Evolutionary conservation across 345 rosid genomes (phyloP).

Genomic region (Corymbia maculata): DNA sequence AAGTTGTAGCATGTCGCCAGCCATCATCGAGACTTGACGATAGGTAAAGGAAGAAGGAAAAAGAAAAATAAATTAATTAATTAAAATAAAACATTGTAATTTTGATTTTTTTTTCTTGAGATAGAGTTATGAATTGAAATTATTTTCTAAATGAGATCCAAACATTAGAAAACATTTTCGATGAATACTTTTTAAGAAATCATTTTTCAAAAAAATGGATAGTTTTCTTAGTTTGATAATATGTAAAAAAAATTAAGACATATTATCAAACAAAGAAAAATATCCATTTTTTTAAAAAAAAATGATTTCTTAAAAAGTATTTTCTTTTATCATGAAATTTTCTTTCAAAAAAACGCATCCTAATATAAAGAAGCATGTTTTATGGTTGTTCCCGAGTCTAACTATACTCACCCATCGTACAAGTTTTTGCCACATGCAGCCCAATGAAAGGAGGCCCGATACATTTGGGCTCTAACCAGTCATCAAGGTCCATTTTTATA

Average conservation of each 20-base stretch:
- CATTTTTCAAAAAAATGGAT: too few relatives aligned
- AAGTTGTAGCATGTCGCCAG: not conserved
- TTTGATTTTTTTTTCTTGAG: not conserved
- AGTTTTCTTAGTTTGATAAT: too few relatives aligned
- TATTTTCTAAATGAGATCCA: not conserved
- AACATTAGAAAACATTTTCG: not conserved
- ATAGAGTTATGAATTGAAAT: not conserved
- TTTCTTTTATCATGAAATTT: too few relatives aligned
- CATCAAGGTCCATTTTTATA: not conserved
- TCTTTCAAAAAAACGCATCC: not conserved
- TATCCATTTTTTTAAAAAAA: not conserved
- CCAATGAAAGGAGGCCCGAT: not conserved
- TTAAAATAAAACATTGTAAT: too few relatives aligned
- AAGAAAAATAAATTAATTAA: too few relatives aligned
- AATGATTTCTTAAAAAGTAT: not conserved
- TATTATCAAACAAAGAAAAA: not conserved
- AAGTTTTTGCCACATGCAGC: not conserved
- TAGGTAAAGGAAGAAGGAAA: not conserved
- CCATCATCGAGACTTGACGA: fast-evolving
- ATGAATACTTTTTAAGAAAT: too few relatives aligned
- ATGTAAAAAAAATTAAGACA: too few relatives aligned
- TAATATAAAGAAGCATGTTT: not conserved
- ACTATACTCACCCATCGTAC: not conserved
- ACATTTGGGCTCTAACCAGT: not conserved
- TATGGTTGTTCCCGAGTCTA: not conserved